Evolutionary conservation across 805 yeast genomes (phyloP), one percentile per base, ranked within the genome.

Genomic region (Candida morakotiae): DNA sequence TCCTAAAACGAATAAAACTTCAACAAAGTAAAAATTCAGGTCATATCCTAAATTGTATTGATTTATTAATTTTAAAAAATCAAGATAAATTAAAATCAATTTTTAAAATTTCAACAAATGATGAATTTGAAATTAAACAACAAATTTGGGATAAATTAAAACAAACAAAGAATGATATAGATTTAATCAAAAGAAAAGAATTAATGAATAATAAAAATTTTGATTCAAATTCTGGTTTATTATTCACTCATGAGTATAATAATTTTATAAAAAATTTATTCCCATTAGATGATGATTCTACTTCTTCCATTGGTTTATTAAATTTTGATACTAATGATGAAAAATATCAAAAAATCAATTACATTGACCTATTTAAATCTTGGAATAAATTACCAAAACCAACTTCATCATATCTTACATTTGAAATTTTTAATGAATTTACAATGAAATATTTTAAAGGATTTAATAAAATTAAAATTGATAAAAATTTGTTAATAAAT

Each of bases 381-480:
- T 65, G 59, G 40, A 28, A 38, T n/a, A 52, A 48, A 17, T 42
- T 61, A 20, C 59, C 63, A 4, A 31, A 37, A 4, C 67, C 62
- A 6, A 51, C 46, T 8, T 56, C 52, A 21, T 46, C 41, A 6
- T 53, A 56, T 28, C 39, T 67, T 31, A 43, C 40, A 10, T 52
- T 55, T 14, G 30, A 45, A 1, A 59, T 60, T 30, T 48, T 65
- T 15, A 25, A 34, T 13, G 28, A 20, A 19, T 58, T 67, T 23
- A 41, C 66, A 30, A 35, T 34, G 5, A 44, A 41, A 28, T 52
- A 64, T 28, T 26, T 34, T 13, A 9, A 14, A 14, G 17, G 25
- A 5, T 32, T 32, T 9, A 32, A 32, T 11, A 32, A 32, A 15
- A 16, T 32, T 26, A 32, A 32, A 32, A 23, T 32, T 32, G 35